Evolutionary conservation across 2,329 filamentous ascomycete species (phyloP), one percentile per base, ranked within the genome.

Genomic region (Amphichorda felina): DNA sequence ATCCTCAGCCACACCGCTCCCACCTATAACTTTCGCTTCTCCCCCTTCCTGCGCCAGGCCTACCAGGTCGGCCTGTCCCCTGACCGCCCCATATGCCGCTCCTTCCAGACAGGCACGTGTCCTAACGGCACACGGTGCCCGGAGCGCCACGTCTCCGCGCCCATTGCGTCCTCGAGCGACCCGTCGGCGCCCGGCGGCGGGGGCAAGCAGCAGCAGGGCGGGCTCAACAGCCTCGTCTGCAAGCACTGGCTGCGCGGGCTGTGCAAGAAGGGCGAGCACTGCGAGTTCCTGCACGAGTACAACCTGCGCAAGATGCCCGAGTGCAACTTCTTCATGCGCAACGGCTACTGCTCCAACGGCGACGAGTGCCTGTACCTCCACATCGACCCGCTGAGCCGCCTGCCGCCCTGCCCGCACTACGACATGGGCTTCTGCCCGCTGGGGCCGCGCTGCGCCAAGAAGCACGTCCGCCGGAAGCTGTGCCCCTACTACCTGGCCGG

Each of bases 261-360:
- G 15, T 98, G 91, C 70, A 98, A 98, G 56, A 96, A 96, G 62
- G 91, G 89, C 50, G 82, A 95, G 53, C 76, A 79, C 46, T 98
- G 91, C 76, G 91, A 98, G 65, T 98, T 96, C 51, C 69, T 96
- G 33, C 91, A 98, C 69, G 91, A 96, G 62, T 98, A 95, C 68
- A 96, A 98, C 62, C 73, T 98, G 47, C 79, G 91, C 43, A 88
- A 91, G 59, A 96, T 96, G 86, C 88, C 91, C 43, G 91, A 96
- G 64, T 98, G 91, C 64, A 94, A 94, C 53, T 94, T 94, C 60
- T 96, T 89, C 61, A 79, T 87, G 39, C 75, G 87, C 41, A 94
- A 91, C 53, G 86, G 86, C 38, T 95, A 93, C 57, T 98, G 91
- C 63, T 85, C 83, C 43, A 94, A 95, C 61, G 91, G 89, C 45